Evolutionary conservation across 148 eudicot species (phyloP), one percentile per base, ranked within the genome.

Genomic region (Bassia scoparia): DNA sequence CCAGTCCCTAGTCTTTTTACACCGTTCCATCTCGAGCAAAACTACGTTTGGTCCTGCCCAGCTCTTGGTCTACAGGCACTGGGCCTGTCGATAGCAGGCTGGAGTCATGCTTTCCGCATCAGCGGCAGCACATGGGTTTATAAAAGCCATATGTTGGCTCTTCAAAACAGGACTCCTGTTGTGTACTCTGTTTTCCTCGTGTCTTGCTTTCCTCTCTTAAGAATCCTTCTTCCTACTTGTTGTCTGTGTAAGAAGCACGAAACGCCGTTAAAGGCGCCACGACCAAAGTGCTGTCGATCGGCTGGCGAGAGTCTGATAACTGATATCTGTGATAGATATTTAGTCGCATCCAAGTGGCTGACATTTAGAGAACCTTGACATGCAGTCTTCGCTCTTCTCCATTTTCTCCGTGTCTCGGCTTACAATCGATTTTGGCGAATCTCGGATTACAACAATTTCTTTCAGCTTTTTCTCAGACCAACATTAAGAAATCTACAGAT

Each of bases 41-140:
- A 81, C 54, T 23, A 81, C 87, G 4, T 85, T 65, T 6, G 34
- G 15, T 0, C 38, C 37, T 0, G 87, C 83, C 37, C 78, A n/a
- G n/a, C 78, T 35, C 81, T 82, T 10, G 77, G 66, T 87, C 84
- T 18, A 66, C 56, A 3, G 88, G 77, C 15, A 87, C 85, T 12
- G 90, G 86, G 37, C n/a, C n/a, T n/a, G n/a, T n/a, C n/a, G n/a
- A n/a, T n/a, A n/a, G n/a, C n/a, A n/a, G 90, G 91, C 59, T 81
- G 85, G 0, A 85, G 70, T 81, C 84, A 87, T 85, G 75, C 85
- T 81, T 71, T 87, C n/a, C 91, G 41, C 82, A 83, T 21, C n/a
- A 87, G 50, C 5, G n/a, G 85, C 82, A 1, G 87, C n/a, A n/a
- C 88, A 41, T 85, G 86, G 7, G 81, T n/a, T n/a, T 81, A 35